Conservation (phyloP, 768 basidiomycete genomes). For the Coprinellus aureogranulatus region DNA sequence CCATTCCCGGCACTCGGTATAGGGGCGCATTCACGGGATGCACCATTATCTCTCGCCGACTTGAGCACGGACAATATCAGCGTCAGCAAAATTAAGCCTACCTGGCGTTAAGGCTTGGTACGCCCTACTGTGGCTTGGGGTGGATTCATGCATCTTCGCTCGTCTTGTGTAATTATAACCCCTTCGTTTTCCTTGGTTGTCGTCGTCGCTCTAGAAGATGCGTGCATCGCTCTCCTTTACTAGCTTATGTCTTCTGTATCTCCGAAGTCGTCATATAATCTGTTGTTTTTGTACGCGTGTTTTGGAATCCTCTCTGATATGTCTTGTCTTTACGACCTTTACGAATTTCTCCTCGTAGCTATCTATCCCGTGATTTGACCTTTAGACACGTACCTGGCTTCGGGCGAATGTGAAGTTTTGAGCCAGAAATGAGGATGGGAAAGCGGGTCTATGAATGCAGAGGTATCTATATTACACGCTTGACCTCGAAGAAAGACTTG, state of each 20-base stretch:
- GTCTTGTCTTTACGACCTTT: slow-evolving; percentile 11
- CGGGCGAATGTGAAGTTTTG: neutral
- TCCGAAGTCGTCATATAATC: too few species aligned
- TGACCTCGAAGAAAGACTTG: slow-evolving; percentile 88
- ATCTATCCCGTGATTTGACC: slow-evolving; percentile 1
- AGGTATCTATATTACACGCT: slow-evolving; percentile 68
- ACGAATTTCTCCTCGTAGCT: slow-evolving; percentile 1
- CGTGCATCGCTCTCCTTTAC: too few species aligned
- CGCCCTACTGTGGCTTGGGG: too few species aligned
- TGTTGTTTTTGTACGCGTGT: neutral
- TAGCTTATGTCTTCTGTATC: too few species aligned
- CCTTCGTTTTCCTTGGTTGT: slow-evolving; percentile 9
- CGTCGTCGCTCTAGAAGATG: slow-evolving; percentile 2
- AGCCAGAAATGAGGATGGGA: neutral
- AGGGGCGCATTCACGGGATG: slow-evolving; percentile 28
- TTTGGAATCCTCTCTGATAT: slow-evolving; percentile 13
- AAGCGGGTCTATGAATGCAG: neutral
- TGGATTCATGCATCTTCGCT: neutral
- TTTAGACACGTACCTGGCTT: slow-evolving; percentile 19
- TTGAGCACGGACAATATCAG: slow-evolving; percentile 46
- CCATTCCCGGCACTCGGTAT: slow-evolving; percentile 13
- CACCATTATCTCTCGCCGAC: slow-evolving; percentile 2
- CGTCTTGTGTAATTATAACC: neutral
- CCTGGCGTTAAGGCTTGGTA: slow-evolving; percentile 55
- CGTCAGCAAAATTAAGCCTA: slow-evolving; percentile 41